Conservation (phyloP, 2,329 filamentous ascomycete genomes). For the Fusarium sulawesiense region DNA sequence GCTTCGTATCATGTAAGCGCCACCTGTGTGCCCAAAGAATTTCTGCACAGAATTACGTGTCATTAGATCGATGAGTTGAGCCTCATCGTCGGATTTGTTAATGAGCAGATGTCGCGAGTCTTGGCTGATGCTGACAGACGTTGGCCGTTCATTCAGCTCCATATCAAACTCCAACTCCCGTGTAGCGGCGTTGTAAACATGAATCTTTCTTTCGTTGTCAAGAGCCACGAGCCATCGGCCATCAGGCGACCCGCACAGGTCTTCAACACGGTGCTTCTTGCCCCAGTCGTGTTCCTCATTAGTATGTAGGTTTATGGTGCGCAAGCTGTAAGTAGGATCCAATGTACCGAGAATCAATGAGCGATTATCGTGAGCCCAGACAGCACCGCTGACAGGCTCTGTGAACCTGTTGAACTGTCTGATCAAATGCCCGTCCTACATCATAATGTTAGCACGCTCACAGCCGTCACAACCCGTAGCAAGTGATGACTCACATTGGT, state of each 20-base stretch:
- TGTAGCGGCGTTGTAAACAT: slow-evolving; percentile 84
- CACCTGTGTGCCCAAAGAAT: slow-evolving; percentile 81
- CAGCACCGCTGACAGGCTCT: slow-evolving; percentile 88
- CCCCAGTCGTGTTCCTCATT: slow-evolving; percentile 73
- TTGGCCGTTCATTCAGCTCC: slow-evolving; percentile 72
- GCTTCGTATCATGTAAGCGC: slow-evolving; percentile 82
- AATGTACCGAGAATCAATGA: slow-evolving; percentile 84
- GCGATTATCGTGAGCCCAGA: slow-evolving; percentile 84
- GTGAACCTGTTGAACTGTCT: slow-evolving; percentile 75
- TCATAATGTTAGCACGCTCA: slow-evolving; percentile 32
- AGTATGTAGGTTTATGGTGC: slow-evolving; percentile 76
- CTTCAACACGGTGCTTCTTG: slow-evolving; percentile 80
- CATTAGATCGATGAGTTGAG: slow-evolving; percentile 81
- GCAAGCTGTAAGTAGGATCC: slow-evolving; percentile 73
- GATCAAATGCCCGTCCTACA: slow-evolving; percentile 71
- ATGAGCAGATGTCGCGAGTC: slow-evolving; percentile 86
- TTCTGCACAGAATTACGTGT: slow-evolving; percentile 77
- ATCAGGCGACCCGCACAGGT: slow-evolving; percentile 84
- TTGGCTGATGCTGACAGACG: slow-evolving; percentile 82
- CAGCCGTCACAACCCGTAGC: background rate
- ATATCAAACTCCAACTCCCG: slow-evolving; percentile 81
- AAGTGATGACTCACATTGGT: slow-evolving; percentile 63
- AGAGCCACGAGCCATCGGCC: slow-evolving; percentile 84
- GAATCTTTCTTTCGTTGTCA: slow-evolving; percentile 75
- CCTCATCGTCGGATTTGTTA: slow-evolving; percentile 81